Evolutionary conservation across 2,329 filamentous ascomycete species (phyloP), one percentile per base, ranked within the genome.

Genomic region (Monosporascus sp.): DNA sequence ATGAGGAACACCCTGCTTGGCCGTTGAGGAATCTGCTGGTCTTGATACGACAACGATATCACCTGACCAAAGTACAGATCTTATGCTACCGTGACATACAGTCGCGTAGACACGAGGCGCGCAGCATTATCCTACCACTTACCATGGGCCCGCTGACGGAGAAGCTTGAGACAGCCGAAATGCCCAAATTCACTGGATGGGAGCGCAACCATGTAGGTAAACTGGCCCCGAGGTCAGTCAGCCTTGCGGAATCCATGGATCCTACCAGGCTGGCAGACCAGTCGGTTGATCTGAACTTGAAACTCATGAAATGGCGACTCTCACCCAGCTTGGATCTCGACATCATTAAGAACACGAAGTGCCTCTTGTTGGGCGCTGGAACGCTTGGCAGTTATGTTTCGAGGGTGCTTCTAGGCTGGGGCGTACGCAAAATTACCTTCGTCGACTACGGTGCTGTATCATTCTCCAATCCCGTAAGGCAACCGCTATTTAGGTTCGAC

Each of bases 301-400:
- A 97, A 73, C 80, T 99, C 54, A 99, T 99, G 86, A 99, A 97
- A 74, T 99, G 94, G 94, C 86, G 94, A 40, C 91, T 99, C 64
- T 90, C 91, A 7, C 94, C 94, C 0, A 86, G 86, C 49, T 81
- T 99, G 41, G 82, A 97, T 67, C 82, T 99, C 9, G 91, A 97
- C 31, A 82, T 83, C 31, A 92, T 97, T 67, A 97, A 96, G 66
- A 82, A 87, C 53, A 93, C 91, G 3, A 96, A 86, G 66, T 99
- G 94, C 66, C 80, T 99, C 17, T 76, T 99, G 3, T 83, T 99
- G 1, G 94, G 94, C 5, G 91, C 94, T 1, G 94, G 94, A 16
- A 99, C 94, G 0, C 78, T 99, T 1, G 94, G 94, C 8, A 92
- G 91, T 56, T 97, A 97, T 67, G 92, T 99, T 20, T 91, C 92